These are phyloP conservation scores for Akanthomyces lecanii DNA, from an alignment of 2,329 filamentous ascomycete species.

Conservation along the genomic window DNA sequence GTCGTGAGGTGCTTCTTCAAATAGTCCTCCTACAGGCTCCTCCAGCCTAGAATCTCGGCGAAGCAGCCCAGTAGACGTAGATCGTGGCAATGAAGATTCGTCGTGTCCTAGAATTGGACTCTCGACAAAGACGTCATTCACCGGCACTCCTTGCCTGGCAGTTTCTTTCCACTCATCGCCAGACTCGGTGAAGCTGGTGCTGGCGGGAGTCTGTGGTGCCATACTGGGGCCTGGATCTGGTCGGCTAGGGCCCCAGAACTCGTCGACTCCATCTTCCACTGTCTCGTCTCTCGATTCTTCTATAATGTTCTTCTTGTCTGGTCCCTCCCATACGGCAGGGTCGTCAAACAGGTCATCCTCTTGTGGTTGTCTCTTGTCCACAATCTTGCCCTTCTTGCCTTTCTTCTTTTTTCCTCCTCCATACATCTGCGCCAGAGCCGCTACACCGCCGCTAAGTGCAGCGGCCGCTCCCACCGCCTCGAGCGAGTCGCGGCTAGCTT, in stretches of 20 bases:
- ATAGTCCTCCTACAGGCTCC: constrained; percentile 28
- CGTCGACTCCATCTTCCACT: constrained; percentile 25
- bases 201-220: constrained; percentile 14
- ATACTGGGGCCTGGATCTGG: constrained; percentile 10
- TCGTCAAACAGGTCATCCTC: constrained; percentile 45
- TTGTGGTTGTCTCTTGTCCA: constrained; percentile 36
- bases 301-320: constrained; percentile 34
- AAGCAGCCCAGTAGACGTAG: constrained; percentile 26
- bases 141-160: constrained; percentile 21
- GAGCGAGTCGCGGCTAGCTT: constrained; percentile 5
- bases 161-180: constrained; percentile 25
- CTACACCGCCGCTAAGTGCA: constrained; percentile 27
- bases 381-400: constrained; percentile 36
- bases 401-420: constrained; percentile 28
- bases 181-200: constrained; percentile 22
- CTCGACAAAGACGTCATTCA: constrained; percentile 31
- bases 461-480: constrained; percentile 25
- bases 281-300: constrained; percentile 21
- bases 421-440: constrained; percentile 34
- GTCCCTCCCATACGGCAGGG: constrained; percentile 40
- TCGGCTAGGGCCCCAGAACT: constrained; percentile 28
- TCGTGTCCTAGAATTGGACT: constrained; percentile 36
- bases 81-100: constrained; percentile 21
- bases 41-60: constrained; percentile 29
- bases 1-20: constrained; percentile 30